Base-by-base conservation (phyloP, 768 basidiomycete species). In the Lactarius deliciosus region DNA sequence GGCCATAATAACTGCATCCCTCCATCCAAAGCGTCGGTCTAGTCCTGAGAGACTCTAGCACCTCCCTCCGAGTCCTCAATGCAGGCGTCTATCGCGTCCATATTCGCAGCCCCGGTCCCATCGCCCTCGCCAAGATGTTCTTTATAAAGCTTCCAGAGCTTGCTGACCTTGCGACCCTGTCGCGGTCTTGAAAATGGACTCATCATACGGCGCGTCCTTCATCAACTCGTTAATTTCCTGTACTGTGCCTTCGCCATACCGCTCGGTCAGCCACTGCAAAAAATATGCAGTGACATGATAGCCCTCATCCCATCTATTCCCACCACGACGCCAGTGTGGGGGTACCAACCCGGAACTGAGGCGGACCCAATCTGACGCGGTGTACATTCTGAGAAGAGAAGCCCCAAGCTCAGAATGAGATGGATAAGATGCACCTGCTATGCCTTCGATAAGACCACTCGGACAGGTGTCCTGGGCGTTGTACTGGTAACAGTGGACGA, bases 401-500 rank as follows among this genome's bases (percentile, higher is more conserved):
- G 13, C 15, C 2, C 50, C 1, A 55, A 28, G 32, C 36, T 15
- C 43, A 22, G 22, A 60, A 25, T 36, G 13, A 8, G 13, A 54
- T 20, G 53, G 63, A 47, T 34, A 15, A n/a, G 18, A 68, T 79
- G 53, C 65, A 88, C 90, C 90, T 74, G 91, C 91, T 32, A 94
- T 81, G 22, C 91, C 91, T 73, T 94, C 91, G 68, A 91, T 85
- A 57, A 94, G 77, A 2, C 91, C 91, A 1, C 83, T 82, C 0
- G 89, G 89, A 69, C 83, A 87, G 53, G 81, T 83, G 30, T 79
- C 86, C 28, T 77, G 72, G 1, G 81, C 89, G 70, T 90, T 81
- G 75, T 86, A 83, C 72, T 92, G 91, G 73, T 81, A 92, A 72
- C 88, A 92, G 69, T 93, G 91, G 7, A 91, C 90, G 73, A 89